Evolutionary conservation across 2,329 filamentous ascomycete species (phyloP), one percentile per base, ranked within the genome.

Genomic region (Trichoderma guizhouense): DNA sequence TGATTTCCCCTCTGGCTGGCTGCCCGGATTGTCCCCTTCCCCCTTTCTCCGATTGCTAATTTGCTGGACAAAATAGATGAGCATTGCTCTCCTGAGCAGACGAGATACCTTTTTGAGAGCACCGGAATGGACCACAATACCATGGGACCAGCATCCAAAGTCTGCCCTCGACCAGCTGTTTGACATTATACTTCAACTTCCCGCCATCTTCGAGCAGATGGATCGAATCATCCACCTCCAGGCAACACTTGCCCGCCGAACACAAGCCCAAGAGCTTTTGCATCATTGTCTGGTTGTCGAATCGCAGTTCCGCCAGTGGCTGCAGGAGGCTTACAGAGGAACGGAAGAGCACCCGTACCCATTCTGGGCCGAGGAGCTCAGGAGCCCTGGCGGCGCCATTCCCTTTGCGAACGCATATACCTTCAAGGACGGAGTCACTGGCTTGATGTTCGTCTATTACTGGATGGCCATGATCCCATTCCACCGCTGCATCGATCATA

Each of bases 101-200:
- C 83, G 82, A 30, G 80, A 82, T 14, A 88, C 84, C 0, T 88
- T 87, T 75, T 80, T 89, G n/a, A 81, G 85, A 15, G 80, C 81
- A 0, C 81, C 81, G 0, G 86, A 88, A 66, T 90, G 88, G 88
- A 82, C 79, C 2, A 83, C 82, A 0, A 78, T 82, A 4, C 88
- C 88, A 0, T 89, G 86, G 85, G 81, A 85, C 58, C 75, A 77
- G 15, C 86, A 89, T 71, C 84, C 84, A 18, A 87, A 88, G 72
- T 85, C 83, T 12, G 73, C 79, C 15, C 79, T 89, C 34, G 88
- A 89, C 75, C 79, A 80, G 32, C 83, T 90, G 4, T 81, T 89
- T 74, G 88, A 89, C 74, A 81, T 85, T 21, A 78, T 86, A 21
- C 81, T 84, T 28, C 78, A 82, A 8, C 75, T 89, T 7, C 86